These are phyloP conservation scores for Phylloporus sp. DNA, from an alignment of 768 basidiomycete species.

Conservation along the genomic window DNA sequence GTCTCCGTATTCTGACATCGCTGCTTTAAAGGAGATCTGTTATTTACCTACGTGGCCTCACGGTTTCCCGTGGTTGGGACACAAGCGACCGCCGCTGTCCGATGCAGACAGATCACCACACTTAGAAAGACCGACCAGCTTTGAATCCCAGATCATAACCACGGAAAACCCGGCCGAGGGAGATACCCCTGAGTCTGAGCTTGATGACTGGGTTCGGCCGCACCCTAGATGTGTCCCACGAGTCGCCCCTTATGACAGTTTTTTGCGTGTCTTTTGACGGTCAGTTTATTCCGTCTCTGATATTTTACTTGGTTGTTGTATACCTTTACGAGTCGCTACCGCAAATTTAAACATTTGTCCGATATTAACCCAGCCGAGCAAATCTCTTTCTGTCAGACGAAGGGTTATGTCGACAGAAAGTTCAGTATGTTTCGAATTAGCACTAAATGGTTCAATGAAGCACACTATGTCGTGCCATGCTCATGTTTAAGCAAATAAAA, in stretches of 20 bases:
- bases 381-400: too few species aligned
- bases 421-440: too few species aligned
- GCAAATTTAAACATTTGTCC: too few species aligned
- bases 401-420: too few species aligned
- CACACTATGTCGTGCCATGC: too few species aligned
- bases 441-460: too few species aligned
- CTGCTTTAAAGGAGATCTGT: background rate
- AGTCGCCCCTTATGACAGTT: background rate
- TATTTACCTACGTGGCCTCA: background rate
- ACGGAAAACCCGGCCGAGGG: background rate
- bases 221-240: background rate
- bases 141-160: background rate
- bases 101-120: background rate
- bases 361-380: too few species aligned
- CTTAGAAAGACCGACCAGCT: background rate
- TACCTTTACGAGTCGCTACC: too few species aligned
- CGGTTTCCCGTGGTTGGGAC: background rate
- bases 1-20: background rate
- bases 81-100: too few species aligned
- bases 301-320: too few species aligned
- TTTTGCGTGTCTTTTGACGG: too few species aligned
- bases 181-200: background rate
- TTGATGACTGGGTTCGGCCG: background rate
- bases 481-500: too few species aligned
- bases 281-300: background rate